Percentiles rank a stretch among this genome's conserved stretches.
Evolutionary conservation across 169 alveolate species (phyloP).

Genomic region (Eimeria maxima): DNA sequence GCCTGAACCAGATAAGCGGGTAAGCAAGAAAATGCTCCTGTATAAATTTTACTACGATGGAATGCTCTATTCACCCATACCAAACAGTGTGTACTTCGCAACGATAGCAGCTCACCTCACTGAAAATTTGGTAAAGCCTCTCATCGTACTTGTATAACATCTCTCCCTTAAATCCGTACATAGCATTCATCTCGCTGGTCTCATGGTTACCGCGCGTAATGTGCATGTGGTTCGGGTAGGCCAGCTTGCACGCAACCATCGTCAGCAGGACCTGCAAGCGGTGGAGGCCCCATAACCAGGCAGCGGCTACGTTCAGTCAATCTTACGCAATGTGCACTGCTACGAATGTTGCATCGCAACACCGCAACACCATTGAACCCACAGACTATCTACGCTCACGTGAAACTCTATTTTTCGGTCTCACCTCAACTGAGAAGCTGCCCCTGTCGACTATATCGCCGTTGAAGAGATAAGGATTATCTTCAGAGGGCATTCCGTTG

Average conservation of each 20-base stretch:
- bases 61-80: background rate
- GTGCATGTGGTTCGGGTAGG: conserved; percentile 97
- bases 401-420: conserved; percentile 34
- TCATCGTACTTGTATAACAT: conserved; percentile 98
- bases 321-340: background rate
- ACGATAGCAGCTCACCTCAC: conserved; percentile 80
- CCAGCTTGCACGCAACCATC: conserved; percentile 85
- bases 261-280: conserved; percentile 79
- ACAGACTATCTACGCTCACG: background rate
- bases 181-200: conserved; percentile 97
- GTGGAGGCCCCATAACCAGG: background rate
- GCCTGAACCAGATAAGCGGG: conserved; percentile 76
- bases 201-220: conserved; percentile 99
- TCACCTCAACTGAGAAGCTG: conserved; percentile 98
- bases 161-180: conserved; percentile 99
- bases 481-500: conserved; percentile 98
- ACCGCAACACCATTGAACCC: background rate
- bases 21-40: no score
- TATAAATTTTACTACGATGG: background rate
- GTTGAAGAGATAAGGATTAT: conserved; percentile 98
- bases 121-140: conserved; percentile 96
- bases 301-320: background rate
- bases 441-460: conserved; percentile 99
- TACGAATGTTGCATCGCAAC: background rate
- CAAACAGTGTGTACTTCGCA: background rate